A percentile compares a stretch with the other conserved stretches of the same genome.
Evolutionary conservation across 768 basidiomycete genomes (phyloP).

Genomic region (Galerina marginata): DNA sequence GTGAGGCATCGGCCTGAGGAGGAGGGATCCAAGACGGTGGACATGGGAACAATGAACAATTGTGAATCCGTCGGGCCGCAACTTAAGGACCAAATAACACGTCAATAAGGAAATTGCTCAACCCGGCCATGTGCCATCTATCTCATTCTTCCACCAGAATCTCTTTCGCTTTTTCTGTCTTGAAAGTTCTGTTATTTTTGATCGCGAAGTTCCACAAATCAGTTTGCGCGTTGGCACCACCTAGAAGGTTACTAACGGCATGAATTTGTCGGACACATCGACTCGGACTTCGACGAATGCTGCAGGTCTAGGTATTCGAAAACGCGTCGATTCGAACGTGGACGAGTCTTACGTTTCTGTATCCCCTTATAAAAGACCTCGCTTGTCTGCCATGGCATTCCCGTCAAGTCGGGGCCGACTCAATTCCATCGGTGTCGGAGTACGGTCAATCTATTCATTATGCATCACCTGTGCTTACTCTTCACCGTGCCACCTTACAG

Average conservation of each 20-base stretch:
- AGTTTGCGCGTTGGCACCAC: neutral
- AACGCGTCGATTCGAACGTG: slow-evolving; percentile 38
- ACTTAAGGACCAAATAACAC: slow-evolving; percentile 37
- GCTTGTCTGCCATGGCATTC: slow-evolving; percentile 33
- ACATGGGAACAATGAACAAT: neutral
- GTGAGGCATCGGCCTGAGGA: no score
- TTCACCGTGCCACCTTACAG: neutral
- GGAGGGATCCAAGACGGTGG: no score
- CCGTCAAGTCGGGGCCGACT: slow-evolving; percentile 21
- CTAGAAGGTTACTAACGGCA: neutral
- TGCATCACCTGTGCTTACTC: neutral
- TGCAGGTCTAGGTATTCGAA: slow-evolving; percentile 27
- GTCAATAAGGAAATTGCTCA: slow-evolving; percentile 33
- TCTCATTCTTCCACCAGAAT: slow-evolving; percentile 4
- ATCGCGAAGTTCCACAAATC: neutral
- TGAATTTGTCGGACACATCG: slow-evolving; percentile 5
- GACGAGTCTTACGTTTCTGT: slow-evolving; percentile 23
- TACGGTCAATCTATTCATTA: slow-evolving; percentile 19
- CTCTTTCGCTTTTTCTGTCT: neutral
- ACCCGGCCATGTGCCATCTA: slow-evolving; percentile 13
- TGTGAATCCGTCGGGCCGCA: neutral
- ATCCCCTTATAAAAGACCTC: slow-evolving; percentile 34
- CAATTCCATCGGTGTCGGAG: slow-evolving; percentile 27
- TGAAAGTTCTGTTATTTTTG: neutral
- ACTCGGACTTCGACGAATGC: neutral